Percentiles rank a stretch among this genome's conserved stretches.
phyloP scores from a whole-genome alignment of 805 yeast species.

The Nakazawaea anatomiae region DNA sequence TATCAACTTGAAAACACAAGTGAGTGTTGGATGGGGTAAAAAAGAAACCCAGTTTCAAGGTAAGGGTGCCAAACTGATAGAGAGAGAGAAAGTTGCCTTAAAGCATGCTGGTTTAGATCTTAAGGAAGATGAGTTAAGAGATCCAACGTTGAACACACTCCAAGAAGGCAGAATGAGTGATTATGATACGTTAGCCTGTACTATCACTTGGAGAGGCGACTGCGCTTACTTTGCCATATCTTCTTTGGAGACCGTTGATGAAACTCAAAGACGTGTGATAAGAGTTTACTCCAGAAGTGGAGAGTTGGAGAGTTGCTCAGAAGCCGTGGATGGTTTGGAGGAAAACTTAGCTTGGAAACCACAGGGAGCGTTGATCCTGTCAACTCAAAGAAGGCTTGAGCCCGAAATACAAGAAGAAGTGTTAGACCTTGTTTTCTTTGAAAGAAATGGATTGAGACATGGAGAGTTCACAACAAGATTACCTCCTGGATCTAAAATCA shows the following conservation, averaged over 20 bases:
- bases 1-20: constrained; percentile 62
- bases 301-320: constrained; percentile 81
- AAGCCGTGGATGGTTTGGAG: constrained; percentile 82
- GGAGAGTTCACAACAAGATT: constrained; percentile 75
- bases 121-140: constrained; percentile 60
- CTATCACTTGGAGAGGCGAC: constrained; percentile 93
- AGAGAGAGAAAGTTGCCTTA: constrained; percentile 52
- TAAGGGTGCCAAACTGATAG: constrained; percentile 77
- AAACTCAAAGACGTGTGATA: constrained; percentile 59
- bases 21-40: constrained; percentile 98
- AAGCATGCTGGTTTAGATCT: constrained; percentile 64
- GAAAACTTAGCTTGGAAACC: constrained; percentile 82
- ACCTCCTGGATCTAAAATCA: constrained; percentile 42
- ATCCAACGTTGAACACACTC: constrained; percentile 78
- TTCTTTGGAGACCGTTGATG: constrained; percentile 47
- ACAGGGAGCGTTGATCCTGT: constrained; percentile 80
- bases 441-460: constrained; percentile 87
- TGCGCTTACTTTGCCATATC: constrained; percentile 75
- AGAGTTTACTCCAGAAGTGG: constrained; percentile 75
- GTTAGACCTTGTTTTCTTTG: constrained; percentile 70
- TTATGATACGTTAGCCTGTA: constrained; percentile 42
- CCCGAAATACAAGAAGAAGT: constrained; percentile 41
- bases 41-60: constrained; percentile 96
- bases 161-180: constrained; percentile 62
- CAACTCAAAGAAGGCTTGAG: constrained; percentile 62